Conservation (phyloP, 129 eudicot genomes). For the Smallanthus sonchifolius region DNA sequence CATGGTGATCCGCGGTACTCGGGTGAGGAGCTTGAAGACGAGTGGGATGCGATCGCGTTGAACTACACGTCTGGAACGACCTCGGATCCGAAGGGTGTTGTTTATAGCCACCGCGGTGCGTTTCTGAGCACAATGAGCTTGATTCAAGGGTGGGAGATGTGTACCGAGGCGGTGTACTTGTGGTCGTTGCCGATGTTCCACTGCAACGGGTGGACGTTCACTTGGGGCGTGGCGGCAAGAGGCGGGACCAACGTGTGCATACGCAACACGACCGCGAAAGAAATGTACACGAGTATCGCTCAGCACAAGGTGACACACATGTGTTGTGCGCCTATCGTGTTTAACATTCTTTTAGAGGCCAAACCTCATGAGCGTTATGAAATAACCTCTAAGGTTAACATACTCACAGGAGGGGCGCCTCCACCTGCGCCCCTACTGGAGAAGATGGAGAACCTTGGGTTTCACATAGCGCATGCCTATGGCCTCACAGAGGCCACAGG, state of each 20-base stretch:
- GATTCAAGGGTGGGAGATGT: conserved; percentile 49
- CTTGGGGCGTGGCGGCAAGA: conserved; percentile 62
- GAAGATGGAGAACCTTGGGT: conserved; percentile 38
- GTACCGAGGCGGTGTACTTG: conserved; percentile 40
- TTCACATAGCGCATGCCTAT: conserved; percentile 46
- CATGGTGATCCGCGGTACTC: conserved; percentile 32
- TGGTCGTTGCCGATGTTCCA: conserved; percentile 73
- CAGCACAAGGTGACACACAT: conserved; percentile 51
- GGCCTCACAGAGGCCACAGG: conserved; percentile 61
- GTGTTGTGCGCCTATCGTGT: conserved; percentile 55
- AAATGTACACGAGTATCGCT: conserved; percentile 29
- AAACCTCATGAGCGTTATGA: conserved; percentile 33
- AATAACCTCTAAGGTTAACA: conserved; percentile 15
- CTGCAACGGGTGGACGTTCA: conserved; percentile 66
- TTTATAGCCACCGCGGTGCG: conserved; percentile 64
- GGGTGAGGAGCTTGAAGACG: conserved; percentile 38
- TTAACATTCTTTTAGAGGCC: conserved; percentile 45
- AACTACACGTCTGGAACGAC: conserved; percentile 70
- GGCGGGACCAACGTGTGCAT: conserved; percentile 68
- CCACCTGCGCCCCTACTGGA: conserved; percentile 42
- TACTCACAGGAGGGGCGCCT: conserved; percentile 46
- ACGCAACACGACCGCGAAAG: conserved; percentile 35
- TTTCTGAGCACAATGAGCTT: conserved; percentile 44
- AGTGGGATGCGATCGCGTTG: conserved; percentile 51
- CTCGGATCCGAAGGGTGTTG: conserved; percentile 56